Evolutionary conservation across 495 filamentous ascomycete species (phyloP).

Genomic region (Letharia columbiana): DNA sequence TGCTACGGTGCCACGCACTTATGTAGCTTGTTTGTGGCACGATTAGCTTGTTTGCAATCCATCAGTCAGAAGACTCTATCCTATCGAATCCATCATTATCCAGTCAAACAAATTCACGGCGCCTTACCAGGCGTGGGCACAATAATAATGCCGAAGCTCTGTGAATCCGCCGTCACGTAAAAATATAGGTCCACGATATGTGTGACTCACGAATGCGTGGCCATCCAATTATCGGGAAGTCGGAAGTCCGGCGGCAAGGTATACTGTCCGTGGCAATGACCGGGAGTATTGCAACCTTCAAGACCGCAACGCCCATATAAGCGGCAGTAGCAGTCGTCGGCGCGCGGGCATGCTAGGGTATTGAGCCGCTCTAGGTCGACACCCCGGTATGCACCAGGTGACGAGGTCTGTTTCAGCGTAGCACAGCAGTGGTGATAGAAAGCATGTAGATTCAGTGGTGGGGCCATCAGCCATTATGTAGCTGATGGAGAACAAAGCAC

Average conservation of each 20-base stretch:
- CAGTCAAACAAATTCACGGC: background rate
- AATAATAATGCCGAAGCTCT: background rate
- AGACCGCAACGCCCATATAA: slow-evolving; percentile 37
- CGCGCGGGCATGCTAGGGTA: slow-evolving; percentile 32
- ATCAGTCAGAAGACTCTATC: too few relatives aligned
- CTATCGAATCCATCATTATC: background rate
- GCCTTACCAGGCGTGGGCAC: background rate
- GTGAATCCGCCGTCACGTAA: background rate
- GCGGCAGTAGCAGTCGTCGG: slow-evolving; percentile 39
- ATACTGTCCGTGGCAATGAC: slow-evolving; percentile 35
- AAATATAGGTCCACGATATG: background rate
- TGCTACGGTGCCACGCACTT: too few relatives aligned
- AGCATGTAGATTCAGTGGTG: too few relatives aligned
- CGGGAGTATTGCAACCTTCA: slow-evolving; percentile 24
- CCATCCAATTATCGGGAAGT: slow-evolving; percentile 30
- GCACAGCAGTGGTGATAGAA: too few relatives aligned
- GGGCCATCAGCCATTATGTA: too few relatives aligned
- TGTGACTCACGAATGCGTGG: background rate
- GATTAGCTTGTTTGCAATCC: too few relatives aligned
- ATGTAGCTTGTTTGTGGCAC: too few relatives aligned
- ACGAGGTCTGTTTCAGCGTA: background rate
- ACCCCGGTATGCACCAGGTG: slow-evolving; percentile 32
- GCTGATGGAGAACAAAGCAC: too few relatives aligned
- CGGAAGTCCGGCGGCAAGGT: slow-evolving; percentile 30
- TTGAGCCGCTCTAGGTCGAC: slow-evolving; percentile 40